Evolutionary conservation across 129 eudicot species (phyloP).

Genomic region (Artemisia argyi): DNA sequence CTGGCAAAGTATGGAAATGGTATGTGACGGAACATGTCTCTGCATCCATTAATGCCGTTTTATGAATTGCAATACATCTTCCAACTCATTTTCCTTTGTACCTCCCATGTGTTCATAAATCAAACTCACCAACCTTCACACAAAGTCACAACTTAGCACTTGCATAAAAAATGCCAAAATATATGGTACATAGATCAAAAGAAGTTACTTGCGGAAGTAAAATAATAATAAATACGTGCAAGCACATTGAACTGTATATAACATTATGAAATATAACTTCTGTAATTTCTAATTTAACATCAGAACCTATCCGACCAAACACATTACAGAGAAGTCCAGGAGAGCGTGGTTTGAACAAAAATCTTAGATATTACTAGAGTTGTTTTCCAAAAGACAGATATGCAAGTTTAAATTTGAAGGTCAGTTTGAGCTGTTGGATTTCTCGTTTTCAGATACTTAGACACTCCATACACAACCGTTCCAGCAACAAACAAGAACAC

Average conservation of each 20-base stretch:
- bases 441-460: slow-evolving; percentile 74
- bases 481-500: slow-evolving; percentile 89
- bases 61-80: slow-evolving; percentile 24
- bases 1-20: slow-evolving; percentile 6
- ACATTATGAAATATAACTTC: no score
- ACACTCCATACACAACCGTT: slow-evolving; percentile 77
- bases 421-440: slow-evolving; percentile 45
- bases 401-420: slow-evolving; percentile 11
- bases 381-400: neutral
- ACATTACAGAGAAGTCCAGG: no score
- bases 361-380: no score
- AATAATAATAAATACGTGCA: no score
- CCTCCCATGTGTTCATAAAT: slow-evolving; percentile 23
- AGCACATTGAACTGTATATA: no score
- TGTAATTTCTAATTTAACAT: no score
- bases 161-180: slow-evolving; percentile 22
- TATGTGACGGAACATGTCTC: slow-evolving; percentile 20
- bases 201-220: no score
- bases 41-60: slow-evolving; percentile 30
- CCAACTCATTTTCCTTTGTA: slow-evolving; percentile 26
- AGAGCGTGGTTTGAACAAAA: no score
- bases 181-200: neutral
- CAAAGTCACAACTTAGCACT: no score
- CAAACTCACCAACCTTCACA: neutral
- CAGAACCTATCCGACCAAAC: no score